These are phyloP conservation scores for Myriosclerotinia curreyana DNA, from an alignment of 2,329 filamentous ascomycete genomes.

Conservation along the genomic window DNA sequence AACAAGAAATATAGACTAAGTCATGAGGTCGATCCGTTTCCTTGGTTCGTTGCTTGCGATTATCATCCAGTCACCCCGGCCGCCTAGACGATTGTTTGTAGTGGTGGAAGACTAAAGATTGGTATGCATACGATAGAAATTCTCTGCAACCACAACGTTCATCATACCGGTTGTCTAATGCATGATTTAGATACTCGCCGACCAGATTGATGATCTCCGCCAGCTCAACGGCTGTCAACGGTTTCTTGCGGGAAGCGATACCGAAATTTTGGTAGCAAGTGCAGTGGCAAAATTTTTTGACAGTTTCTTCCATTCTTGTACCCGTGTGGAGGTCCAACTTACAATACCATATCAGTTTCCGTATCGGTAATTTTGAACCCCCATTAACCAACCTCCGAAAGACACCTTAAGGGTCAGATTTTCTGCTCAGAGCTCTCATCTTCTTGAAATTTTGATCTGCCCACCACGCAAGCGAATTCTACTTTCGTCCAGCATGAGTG, in stretches of 20 bases:
- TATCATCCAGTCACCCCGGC: too few relatives aligned
- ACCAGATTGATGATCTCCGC: not conserved
- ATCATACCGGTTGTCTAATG: not conserved
- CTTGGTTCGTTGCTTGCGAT: not conserved
- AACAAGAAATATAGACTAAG: not conserved
- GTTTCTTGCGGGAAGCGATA: not conserved
- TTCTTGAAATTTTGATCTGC: conserved; percentile 18
- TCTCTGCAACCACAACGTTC: conserved; percentile 7
- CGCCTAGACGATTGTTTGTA: not conserved
- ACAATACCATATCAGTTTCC: not conserved
- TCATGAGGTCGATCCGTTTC: not conserved
- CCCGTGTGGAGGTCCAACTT: not conserved
- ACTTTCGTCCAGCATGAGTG: conserved; percentile 21
- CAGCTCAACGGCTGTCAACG: not conserved
- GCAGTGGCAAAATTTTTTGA: too few relatives aligned
- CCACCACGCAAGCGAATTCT: conserved; percentile 23
- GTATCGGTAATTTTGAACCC: conserved; percentile 30
- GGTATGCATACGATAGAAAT: not conserved
- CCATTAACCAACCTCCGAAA: conserved; percentile 35
- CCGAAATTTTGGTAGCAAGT: not conserved
- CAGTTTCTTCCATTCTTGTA: not conserved
- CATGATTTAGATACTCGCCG: not conserved
- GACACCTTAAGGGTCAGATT: conserved; percentile 34
- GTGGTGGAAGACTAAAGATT: not conserved
- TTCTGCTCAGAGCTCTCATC: conserved; percentile 29